Percentiles rank a stretch among this genome's conserved stretches.
These are phyloP conservation scores for Blastobotrys serpentis DNA, from an alignment of 1,139 yeast genomes.

Conservation along the genomic window DNA sequence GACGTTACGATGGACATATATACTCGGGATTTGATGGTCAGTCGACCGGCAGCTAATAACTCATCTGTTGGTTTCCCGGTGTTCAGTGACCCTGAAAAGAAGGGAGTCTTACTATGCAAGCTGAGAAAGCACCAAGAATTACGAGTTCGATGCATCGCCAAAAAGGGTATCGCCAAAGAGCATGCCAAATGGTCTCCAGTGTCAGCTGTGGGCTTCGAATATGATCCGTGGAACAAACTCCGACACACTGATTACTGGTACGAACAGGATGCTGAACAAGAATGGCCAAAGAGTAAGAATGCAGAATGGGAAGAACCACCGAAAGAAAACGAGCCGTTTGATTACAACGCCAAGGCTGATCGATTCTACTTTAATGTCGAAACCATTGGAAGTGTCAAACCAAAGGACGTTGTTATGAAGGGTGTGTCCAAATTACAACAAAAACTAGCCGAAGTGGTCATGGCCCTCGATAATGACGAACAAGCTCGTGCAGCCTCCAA, in stretches of 20 bases:
- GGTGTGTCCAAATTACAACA: slow-evolving; percentile 83
- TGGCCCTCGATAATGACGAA: slow-evolving; percentile 60
- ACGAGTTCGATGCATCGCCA: slow-evolving; percentile 86
- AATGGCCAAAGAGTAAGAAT: slow-evolving; percentile 90
- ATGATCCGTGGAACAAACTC: slow-evolving; percentile 98
- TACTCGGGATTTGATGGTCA: slow-evolving; percentile 68
- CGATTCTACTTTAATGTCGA: slow-evolving; percentile 86
- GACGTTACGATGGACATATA: slow-evolving; percentile 89
- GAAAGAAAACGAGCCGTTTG: slow-evolving; percentile 81
- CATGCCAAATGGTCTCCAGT: slow-evolving; percentile 99
- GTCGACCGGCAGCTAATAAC: slow-evolving; percentile 45
- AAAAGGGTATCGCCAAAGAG: slow-evolving; percentile 96
- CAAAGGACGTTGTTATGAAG: slow-evolving; percentile 82
- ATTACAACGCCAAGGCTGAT: slow-evolving; percentile 77
- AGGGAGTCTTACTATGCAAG: slow-evolving; percentile 88
- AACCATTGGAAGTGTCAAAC: slow-evolving; percentile 84
- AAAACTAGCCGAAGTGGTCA: slow-evolving; percentile 85
- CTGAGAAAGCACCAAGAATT: slow-evolving; percentile 91
- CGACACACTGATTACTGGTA: slow-evolving; percentile 96
- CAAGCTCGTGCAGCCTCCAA: slow-evolving; percentile 10
- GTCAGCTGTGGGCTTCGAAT: slow-evolving; percentile 95
- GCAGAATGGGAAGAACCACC: slow-evolving; percentile 97
- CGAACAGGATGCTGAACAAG: slow-evolving; percentile 81
- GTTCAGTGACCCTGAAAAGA: slow-evolving; percentile 68
- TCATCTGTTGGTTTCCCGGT: slow-evolving; percentile 69